phyloP scores from a whole-genome alignment of 73 alveolate genomes.

The Tetrahymena elliotti region DNA sequence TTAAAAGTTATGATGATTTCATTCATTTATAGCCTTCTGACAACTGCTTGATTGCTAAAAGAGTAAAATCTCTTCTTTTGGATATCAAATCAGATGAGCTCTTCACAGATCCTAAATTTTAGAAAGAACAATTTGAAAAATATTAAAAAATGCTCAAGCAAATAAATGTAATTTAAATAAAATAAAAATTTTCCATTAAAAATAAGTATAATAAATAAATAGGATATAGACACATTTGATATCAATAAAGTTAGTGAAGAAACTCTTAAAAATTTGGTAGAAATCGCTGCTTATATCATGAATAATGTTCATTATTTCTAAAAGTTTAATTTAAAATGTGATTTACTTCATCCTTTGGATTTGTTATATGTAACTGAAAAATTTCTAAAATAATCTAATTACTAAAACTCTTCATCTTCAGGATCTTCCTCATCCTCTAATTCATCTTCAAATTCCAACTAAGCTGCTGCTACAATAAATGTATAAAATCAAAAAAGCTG shows the following conservation, averaged over 20 bases:
- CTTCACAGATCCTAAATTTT: not conserved
- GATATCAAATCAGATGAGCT: not conserved
- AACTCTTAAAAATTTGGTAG: not conserved
- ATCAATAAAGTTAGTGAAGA: not conserved
- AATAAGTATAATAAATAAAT: not conserved
- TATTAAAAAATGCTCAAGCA: not conserved
- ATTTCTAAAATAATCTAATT: not conserved
- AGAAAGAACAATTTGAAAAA: not conserved
- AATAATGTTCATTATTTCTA: not conserved
- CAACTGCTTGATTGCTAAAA: not conserved
- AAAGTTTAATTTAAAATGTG: not conserved
- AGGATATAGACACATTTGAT: not conserved
- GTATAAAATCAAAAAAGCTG: not conserved
- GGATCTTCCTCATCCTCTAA: not conserved
- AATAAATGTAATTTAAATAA: not conserved
- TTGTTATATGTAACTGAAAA: not conserved
- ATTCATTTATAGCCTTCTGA: not conserved
- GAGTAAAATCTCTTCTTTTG: not conserved
- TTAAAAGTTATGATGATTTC: not conserved
- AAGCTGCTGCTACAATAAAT: not conserved
- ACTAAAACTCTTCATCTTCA: not conserved
- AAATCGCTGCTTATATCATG: not conserved
- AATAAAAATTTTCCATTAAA: not conserved
- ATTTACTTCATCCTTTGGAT: not conserved
- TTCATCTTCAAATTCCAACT: not conserved